Evolutionary conservation across 495 filamentous ascomycete genomes (phyloP).

Genomic region (Chaetomium tenue): DNA sequence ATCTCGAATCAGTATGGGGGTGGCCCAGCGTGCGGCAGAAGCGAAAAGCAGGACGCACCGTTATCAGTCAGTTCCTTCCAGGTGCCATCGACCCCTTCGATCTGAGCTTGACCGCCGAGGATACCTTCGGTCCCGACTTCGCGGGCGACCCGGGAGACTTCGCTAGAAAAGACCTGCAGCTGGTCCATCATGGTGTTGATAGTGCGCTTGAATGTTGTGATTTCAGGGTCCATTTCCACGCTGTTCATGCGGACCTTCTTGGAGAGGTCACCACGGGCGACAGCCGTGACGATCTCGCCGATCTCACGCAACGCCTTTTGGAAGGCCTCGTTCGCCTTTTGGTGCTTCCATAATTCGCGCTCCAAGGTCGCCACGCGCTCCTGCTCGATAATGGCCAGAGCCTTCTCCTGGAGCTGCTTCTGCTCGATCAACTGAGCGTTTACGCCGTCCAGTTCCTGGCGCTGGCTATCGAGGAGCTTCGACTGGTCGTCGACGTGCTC

Average conservation of each 20-base stretch:
- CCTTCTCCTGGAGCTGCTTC: slow-evolving; percentile 62
- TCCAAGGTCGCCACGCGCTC: slow-evolving; percentile 63
- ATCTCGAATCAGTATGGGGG: slow-evolving; percentile 24
- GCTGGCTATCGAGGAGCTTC: slow-evolving; percentile 71
- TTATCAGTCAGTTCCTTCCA: slow-evolving; percentile 98
- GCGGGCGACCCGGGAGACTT: slow-evolving; percentile 93
- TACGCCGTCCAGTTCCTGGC: slow-evolving; percentile 66
- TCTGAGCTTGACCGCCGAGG: slow-evolving; percentile 93
- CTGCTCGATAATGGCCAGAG: slow-evolving; percentile 54
- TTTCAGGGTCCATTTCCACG: slow-evolving; percentile 98
- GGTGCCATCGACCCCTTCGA: slow-evolving; percentile 91
- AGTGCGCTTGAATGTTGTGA: slow-evolving; percentile 97
- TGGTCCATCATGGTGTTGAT: slow-evolving; percentile 99
- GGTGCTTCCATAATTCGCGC: slow-evolving; percentile 90
- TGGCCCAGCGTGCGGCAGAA: neutral
- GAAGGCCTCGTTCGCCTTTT: slow-evolving; percentile 98
- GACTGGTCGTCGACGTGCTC: slow-evolving; percentile 78
- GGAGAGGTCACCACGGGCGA: slow-evolving; percentile 92
- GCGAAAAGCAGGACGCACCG: slow-evolving; percentile 48
- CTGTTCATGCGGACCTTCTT: slow-evolving; percentile 97
- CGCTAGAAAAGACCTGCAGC: slow-evolving; percentile 92
- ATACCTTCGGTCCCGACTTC: slow-evolving; percentile 97
- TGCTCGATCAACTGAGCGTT: slow-evolving; percentile 66
- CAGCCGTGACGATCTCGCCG: slow-evolving; percentile 92
- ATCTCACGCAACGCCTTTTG: slow-evolving; percentile 96